Conservation (phyloP, 306 rosid species). For the Echinosophora koreensis region DNA sequence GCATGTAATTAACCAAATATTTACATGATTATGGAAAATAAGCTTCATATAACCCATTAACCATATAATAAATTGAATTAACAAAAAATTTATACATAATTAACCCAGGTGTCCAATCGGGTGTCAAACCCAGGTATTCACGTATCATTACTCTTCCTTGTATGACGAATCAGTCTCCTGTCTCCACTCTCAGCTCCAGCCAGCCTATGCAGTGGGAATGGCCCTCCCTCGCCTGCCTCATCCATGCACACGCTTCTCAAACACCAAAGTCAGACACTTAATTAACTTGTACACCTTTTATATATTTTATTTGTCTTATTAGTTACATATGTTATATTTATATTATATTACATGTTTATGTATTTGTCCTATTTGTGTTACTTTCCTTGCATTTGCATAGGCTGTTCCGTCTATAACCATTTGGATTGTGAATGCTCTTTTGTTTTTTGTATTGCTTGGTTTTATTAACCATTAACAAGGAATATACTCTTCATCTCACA, state of each 20-base stretch:
- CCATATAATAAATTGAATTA: no score
- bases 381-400: slow-evolving; percentile 34
- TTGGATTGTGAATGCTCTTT: slow-evolving; percentile 16
- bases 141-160: no score
- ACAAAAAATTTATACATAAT: no score
- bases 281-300: neutral
- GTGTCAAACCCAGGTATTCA: no score
- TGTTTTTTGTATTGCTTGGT: slow-evolving; percentile 35
- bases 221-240: slow-evolving; percentile 34
- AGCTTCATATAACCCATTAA: no score
- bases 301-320: neutral
- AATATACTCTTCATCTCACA: slow-evolving; percentile 6
- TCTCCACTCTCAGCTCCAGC: neutral
- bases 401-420: slow-evolving; percentile 41
- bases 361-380: neutral
- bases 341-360: neutral
- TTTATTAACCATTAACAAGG: slow-evolving; percentile 44
- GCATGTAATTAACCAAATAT: no score
- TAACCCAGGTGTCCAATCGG: no score
- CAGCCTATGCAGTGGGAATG: slow-evolving; percentile 40
- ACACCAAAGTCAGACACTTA: slow-evolving; percentile 6
- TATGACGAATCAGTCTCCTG: no score
- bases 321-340: neutral
- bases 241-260: slow-evolving; percentile 13
- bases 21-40: no score